phyloP scores from a whole-genome alignment of 176 grass and related monocot species.

The Canna indica region DNA sequence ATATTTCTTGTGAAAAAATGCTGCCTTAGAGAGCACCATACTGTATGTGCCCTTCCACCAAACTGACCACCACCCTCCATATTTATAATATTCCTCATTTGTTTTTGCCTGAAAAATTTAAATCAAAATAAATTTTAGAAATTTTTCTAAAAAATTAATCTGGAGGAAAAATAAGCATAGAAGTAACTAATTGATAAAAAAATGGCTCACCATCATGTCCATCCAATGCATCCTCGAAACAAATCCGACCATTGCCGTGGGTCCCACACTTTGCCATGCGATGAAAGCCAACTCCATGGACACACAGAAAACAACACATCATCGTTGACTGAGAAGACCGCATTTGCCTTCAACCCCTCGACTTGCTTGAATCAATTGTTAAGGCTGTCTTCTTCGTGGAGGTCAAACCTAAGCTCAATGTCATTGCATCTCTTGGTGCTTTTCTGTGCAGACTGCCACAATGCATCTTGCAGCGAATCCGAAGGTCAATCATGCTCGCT shows the following conservation, averaged over 20 bases:
- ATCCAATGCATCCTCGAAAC: constrained; percentile 65
- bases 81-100: constrained; percentile 23
- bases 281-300: constrained; percentile 20
- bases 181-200: not conserved
- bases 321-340: constrained; percentile 21
- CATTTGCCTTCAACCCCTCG: constrained; percentile 7
- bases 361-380: constrained; percentile 26
- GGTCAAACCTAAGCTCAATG: constrained; percentile 36
- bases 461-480: constrained; percentile 23
- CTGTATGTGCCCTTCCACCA: constrained; percentile 95
- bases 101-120: not conserved
- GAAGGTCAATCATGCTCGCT: constrained; percentile 62
- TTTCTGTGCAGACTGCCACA: constrained; percentile 16
- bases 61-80: constrained; percentile 91
- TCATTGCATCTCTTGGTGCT: constrained; percentile 19
- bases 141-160: too few species aligned
- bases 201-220: constrained; percentile 21
- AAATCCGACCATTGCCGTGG: constrained; percentile 20
- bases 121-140: too few species aligned
- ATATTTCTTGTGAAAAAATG: constrained; percentile 68
- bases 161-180: too few species aligned
- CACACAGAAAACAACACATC: constrained; percentile 15
- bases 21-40: constrained; percentile 85
- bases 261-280: constrained; percentile 14
- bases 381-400: constrained; percentile 44